Conservation (phyloP, 768 basidiomycete species). For the Auricularia sp. region DNA sequence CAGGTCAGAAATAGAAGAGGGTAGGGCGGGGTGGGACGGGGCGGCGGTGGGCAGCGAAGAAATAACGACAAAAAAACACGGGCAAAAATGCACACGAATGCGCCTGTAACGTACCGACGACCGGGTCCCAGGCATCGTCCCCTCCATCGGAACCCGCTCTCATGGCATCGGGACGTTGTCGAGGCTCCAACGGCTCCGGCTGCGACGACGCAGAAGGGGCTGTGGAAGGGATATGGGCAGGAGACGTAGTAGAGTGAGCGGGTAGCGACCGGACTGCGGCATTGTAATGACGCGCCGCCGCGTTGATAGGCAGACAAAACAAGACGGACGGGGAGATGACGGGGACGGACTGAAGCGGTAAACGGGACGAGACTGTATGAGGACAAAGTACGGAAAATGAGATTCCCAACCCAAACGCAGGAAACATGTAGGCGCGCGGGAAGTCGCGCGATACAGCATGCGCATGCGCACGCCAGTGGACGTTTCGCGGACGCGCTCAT, state of each 20-base stretch:
- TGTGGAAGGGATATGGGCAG: neutral
- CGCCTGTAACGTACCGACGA: no score
- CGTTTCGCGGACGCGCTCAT: neutral
- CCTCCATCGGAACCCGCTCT: no score
- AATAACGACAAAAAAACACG: no score
- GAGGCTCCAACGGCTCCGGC: no score
- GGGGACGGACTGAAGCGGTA: neutral
- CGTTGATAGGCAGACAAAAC: neutral
- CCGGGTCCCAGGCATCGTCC: no score
- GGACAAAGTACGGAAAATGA: neutral
- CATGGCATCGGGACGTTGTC: no score
- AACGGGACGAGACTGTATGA: neutral
- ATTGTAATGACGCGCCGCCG: neutral
- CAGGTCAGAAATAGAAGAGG: no score
- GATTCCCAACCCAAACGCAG: neutral
- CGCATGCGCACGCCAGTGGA: no score
- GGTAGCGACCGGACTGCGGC: neutral
- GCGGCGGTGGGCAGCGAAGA: no score
- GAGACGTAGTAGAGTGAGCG: neutral
- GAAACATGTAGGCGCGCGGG: neutral
- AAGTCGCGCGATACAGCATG: neutral
- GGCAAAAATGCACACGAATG: no score
- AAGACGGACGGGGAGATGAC: neutral
- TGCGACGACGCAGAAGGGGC: no score
- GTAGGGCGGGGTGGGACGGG: no score